Conservation (phyloP, 169 alveolate genomes). For the Plasmodium malariae region DNA sequence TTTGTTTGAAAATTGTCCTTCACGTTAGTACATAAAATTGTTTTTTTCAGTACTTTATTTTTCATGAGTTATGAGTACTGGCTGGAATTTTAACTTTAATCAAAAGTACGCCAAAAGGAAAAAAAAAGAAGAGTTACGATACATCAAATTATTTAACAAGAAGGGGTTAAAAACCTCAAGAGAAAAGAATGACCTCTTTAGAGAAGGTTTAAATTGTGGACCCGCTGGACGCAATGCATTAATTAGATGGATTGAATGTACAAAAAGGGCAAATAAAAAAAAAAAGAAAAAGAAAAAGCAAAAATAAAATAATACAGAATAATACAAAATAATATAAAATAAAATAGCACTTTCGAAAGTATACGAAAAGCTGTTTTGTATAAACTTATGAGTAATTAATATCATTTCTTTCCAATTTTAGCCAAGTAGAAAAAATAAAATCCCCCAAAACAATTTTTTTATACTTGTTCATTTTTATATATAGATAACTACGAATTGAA, state of each 20-base stretch:
- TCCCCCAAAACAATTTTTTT: neutral
- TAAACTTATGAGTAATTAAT: no score
- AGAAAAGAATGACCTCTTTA: constrained; percentile 16
- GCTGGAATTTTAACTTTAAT: constrained; percentile 69
- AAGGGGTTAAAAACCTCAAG: constrained; percentile 7
- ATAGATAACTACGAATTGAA: constrained; percentile 84
- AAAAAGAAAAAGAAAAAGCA: neutral
- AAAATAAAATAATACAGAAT: neutral
- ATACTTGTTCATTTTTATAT: constrained; percentile 11
- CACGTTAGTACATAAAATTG: neutral
- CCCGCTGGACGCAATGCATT: constrained; percentile 87
- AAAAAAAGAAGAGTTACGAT: constrained; percentile 28
- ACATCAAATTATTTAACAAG: constrained; percentile 29
- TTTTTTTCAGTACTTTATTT: neutral
- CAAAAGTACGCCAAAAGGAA: constrained; percentile 13
- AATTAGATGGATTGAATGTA: constrained; percentile 87
- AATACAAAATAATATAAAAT: neutral
- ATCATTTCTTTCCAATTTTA: neutral
- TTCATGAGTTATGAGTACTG: constrained; percentile 77
- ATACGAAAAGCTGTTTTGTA: no score
- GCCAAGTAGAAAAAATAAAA: neutral
- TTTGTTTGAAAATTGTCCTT: no score
- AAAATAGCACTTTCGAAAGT: no score
- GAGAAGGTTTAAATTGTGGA: constrained; percentile 86
- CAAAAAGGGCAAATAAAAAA: neutral